Conservation (phyloP, 2,329 filamentous ascomycete species). For the Botrytis paeoniae region DNA sequence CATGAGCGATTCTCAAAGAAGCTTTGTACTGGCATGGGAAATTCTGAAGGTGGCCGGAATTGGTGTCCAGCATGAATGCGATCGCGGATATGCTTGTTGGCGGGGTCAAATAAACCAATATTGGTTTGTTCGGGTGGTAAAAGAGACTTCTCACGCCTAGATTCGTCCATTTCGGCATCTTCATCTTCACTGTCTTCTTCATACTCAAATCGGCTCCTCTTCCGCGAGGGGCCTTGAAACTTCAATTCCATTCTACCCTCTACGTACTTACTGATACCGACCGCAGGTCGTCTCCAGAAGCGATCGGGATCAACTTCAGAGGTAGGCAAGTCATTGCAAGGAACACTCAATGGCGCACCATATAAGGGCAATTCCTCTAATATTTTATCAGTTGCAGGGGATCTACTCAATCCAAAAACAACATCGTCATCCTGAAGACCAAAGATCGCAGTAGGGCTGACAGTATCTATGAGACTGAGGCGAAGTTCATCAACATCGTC, state of each 20-base stretch:
- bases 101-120: conserved; percentile 84
- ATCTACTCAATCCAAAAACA: conserved; percentile 72
- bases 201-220: conserved; percentile 81
- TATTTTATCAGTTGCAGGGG: conserved; percentile 71
- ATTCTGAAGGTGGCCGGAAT: conserved; percentile 88
- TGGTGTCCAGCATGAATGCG: conserved; percentile 87
- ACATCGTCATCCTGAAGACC: conserved; percentile 78
- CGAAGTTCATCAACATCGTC: conserved; percentile 42
- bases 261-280: conserved; percentile 84
- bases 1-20: conserved; percentile 87
- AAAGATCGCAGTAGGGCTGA: conserved; percentile 77
- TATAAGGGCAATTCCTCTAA: conserved; percentile 81
- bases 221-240: conserved; percentile 62
- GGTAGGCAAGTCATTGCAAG: conserved; percentile 54
- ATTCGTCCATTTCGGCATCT: conserved; percentile 42
- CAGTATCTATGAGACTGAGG: conserved; percentile 41
- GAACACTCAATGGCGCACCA: conserved; percentile 58
- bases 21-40: conserved; percentile 81
- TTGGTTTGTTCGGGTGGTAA: conserved; percentile 68
- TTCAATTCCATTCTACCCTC: conserved; percentile 74
- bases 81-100: conserved; percentile 86
- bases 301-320: conserved; percentile 65
- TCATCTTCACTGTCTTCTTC: conserved; percentile 67
- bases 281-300: conserved; percentile 70
- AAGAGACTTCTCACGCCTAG: conserved; percentile 38